Base-by-base conservation (phyloP, 805 yeast genomes). In the Metschnikowia amazonensis region DNA sequence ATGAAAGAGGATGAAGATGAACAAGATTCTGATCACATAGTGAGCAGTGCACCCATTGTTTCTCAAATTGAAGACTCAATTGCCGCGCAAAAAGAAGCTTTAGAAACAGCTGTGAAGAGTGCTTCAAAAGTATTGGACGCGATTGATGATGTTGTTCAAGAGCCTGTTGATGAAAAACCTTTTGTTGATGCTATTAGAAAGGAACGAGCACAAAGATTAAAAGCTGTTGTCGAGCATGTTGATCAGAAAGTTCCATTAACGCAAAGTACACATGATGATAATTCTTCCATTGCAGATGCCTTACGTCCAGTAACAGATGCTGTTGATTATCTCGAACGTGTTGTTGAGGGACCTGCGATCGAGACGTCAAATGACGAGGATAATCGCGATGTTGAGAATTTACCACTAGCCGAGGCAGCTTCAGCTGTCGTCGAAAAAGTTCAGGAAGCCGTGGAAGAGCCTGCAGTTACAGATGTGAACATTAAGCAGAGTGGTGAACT, bases 141-240 rank as follows among this genome's bases (percentile, higher is more conserved):
- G 13, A 30, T 39, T n/a, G 23, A 39, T 23, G 28, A 39, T 10
- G 36, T 21, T 21, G 6, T 39, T 39, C 42, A 29, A 31, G 42
- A 39, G 27, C 42, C 42, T 14, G 29, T 39, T 21, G 35, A 39
- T 30, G 29, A 39, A 11, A n/a, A 39, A 21, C 5, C 11, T 10
- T 11, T 23, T n/a, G 13, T 18, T 31, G 43, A 31, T 16, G 20
- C 28, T n/a, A 8, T 17, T 20, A 24, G 35, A 32, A 17, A 40
- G 6, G 24, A 24, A 9, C 11, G 35, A 16, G 16, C 23, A 5
- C 23, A 32, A 9, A 14, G 43, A 30, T 29, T 39, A 11, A 30
- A 31, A 16, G 16, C 32, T n/a, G 36, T 17, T 13, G 36, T 39
- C 6, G 29, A 29, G 16, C 13, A 14, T 9, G 29, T 39, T 20